Percentiles rank a stretch among this genome's conserved stretches.
phyloP scores from a whole-genome alignment of 345 rosid species.

The Syzygium jambos region DNA sequence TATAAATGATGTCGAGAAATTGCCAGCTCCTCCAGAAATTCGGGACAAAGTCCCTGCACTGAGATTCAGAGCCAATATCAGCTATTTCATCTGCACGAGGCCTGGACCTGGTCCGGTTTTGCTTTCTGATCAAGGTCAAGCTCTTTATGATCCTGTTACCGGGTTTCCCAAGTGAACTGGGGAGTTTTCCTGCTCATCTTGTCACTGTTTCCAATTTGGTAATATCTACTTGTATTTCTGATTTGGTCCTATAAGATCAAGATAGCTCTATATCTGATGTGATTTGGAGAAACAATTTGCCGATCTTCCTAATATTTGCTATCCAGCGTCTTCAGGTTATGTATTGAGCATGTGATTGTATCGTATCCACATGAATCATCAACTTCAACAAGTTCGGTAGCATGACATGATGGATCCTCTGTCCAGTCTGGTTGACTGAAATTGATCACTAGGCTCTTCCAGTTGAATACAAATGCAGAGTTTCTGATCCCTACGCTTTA shows the following conservation, averaged over 20 bases:
- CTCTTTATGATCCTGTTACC: slow-evolving; percentile 56
- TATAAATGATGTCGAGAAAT: slow-evolving; percentile 47
- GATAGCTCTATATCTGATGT: background rate
- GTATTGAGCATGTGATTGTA: background rate
- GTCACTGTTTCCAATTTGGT: slow-evolving; percentile 32
- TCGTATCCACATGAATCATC: background rate
- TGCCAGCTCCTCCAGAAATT: slow-evolving; percentile 47
- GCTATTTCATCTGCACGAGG: slow-evolving; percentile 85
- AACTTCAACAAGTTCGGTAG: background rate
- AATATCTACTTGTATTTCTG: background rate
- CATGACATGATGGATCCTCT: background rate
- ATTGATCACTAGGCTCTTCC: background rate
- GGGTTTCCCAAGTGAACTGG: slow-evolving; percentile 54
- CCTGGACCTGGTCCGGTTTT: slow-evolving; percentile 78
- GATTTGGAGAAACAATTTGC: background rate
- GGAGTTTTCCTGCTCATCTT: background rate
- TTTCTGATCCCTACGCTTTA: background rate
- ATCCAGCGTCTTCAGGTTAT: background rate
- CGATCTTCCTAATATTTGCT: background rate
- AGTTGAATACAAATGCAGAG: background rate
- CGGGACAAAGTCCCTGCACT: slow-evolving; percentile 34
- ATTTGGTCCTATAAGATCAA: background rate
- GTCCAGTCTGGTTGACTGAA: background rate
- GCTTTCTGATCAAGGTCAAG: slow-evolving; percentile 48
- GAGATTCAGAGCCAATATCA: slow-evolving; percentile 63